Evolutionary conservation across 257 asterid species (phyloP).

Genomic region (Solanum gandarillasii): DNA sequence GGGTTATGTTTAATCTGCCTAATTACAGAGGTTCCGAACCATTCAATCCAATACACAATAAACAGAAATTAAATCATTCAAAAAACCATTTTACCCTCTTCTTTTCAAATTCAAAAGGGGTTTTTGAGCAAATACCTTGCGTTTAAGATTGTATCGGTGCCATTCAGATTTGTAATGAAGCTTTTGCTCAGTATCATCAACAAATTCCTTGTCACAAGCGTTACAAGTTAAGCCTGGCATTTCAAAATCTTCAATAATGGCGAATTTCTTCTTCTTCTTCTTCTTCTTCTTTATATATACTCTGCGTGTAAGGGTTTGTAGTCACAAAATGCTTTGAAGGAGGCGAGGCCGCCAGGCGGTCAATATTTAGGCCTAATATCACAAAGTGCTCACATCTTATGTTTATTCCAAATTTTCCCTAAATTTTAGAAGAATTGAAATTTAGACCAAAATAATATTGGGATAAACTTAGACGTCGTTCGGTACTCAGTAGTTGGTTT

Average conservation of each 20-base stretch:
- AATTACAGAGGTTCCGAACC: background rate
- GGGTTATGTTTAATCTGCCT: background rate
- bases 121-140: slow-evolving; percentile 44
- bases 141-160: slow-evolving; percentile 98
- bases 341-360: background rate
- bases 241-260: background rate
- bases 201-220: slow-evolving; percentile 76
- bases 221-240: slow-evolving; percentile 66
- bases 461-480: background rate
- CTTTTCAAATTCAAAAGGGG: background rate
- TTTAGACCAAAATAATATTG: background rate
- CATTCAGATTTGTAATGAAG: slow-evolving; percentile 91
- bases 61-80: background rate
- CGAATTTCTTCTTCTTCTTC: background rate
- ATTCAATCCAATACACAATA: background rate
- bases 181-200: slow-evolving; percentile 62
- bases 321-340: background rate
- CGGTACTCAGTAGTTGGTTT: no score
- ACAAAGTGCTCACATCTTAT: background rate
- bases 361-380: background rate
- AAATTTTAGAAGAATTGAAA: background rate
- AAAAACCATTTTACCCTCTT: no score
- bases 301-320: background rate
- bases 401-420: background rate
- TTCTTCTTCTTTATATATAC: background rate